phyloP scores from a whole-genome alignment of 768 basidiomycete species.

The Tulasnella calospora region DNA sequence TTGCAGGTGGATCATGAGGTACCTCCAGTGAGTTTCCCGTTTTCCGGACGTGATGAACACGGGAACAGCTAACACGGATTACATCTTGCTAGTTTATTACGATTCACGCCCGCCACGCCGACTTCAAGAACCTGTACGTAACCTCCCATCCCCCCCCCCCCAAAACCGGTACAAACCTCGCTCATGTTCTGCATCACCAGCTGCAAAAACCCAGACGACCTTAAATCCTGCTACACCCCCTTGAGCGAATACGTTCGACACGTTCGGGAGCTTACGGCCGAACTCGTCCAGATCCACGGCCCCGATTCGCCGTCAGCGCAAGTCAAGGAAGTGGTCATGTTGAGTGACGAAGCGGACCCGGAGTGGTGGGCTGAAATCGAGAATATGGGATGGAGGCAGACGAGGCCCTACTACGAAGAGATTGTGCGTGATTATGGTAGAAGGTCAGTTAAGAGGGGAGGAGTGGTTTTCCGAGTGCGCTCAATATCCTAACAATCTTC shows the following conservation, averaged over 20 bases:
- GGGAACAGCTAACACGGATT: not conserved
- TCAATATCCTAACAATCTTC: conserved; percentile 22
- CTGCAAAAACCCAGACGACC: not conserved
- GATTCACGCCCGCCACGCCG: conserved; percentile 20
- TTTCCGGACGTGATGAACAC: not conserved
- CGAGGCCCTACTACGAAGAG: not conserved
- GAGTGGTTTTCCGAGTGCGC: no score
- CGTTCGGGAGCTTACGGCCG: not conserved
- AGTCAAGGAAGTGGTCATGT: conserved; percentile 10
- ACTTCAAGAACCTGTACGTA: conserved; percentile 14
- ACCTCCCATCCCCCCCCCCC: not conserved
- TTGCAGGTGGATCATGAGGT: conserved; percentile 9
- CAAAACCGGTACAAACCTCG: no score
- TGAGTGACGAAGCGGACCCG: conserved; percentile 23
- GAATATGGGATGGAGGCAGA: conserved; percentile 4
- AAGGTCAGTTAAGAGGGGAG: not conserved
- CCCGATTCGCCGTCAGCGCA: not conserved
- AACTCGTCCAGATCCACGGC: not conserved
- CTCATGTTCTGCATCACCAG: not conserved
- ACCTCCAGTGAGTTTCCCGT: conserved; percentile 19
- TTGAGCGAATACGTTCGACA: not conserved
- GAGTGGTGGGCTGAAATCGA: conserved; percentile 22
- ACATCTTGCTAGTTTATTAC: conserved; percentile 23
- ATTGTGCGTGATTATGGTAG: not conserved
- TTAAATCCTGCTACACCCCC: not conserved